Percentiles rank a stretch among this genome's conserved stretches.
Evolutionary conservation across 495 filamentous ascomycete genomes (phyloP).

Genomic region (Durotheca rogersii): DNA sequence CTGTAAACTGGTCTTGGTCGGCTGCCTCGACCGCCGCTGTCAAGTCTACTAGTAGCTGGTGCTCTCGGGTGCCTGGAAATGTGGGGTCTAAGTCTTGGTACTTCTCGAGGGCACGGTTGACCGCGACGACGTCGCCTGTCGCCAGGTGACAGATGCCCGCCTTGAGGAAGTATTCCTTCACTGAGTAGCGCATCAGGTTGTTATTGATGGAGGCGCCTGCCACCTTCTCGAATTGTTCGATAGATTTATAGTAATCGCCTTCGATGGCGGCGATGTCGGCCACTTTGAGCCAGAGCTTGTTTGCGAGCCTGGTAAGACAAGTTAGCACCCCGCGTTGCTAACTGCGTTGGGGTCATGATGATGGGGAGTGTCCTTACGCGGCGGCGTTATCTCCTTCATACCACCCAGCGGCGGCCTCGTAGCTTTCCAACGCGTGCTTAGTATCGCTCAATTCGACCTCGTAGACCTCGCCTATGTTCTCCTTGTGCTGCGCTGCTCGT

Average conservation of each 20-base stretch:
- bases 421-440: slow-evolving; percentile 73
- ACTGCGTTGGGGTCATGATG: background rate
- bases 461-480: slow-evolving; percentile 78
- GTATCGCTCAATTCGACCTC: slow-evolving; percentile 76
- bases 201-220: slow-evolving; percentile 69
- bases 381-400: slow-evolving; percentile 84
- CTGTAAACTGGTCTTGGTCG: slow-evolving; percentile 77
- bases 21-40: slow-evolving; percentile 66
- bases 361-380: slow-evolving; percentile 60
- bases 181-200: slow-evolving; percentile 83
- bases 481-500: slow-evolving; percentile 82
- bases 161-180: slow-evolving; percentile 93
- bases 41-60: slow-evolving; percentile 75
- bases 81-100: slow-evolving; percentile 80
- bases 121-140: slow-evolving; percentile 70
- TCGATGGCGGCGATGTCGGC: slow-evolving; percentile 83
- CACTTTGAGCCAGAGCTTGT: slow-evolving; percentile 85
- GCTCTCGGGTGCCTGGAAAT: slow-evolving; percentile 74
- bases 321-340: slow-evolving; percentile 18
- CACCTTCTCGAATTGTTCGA: slow-evolving; percentile 78
- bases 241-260: slow-evolving; percentile 75
- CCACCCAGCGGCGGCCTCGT: slow-evolving; percentile 80
- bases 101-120: slow-evolving; percentile 71
- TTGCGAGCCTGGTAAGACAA: slow-evolving; percentile 62
- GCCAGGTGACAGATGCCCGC: slow-evolving; percentile 82